Conservation (phyloP, 371 early-diverging fungal species). For the Mortierella sp. region DNA sequence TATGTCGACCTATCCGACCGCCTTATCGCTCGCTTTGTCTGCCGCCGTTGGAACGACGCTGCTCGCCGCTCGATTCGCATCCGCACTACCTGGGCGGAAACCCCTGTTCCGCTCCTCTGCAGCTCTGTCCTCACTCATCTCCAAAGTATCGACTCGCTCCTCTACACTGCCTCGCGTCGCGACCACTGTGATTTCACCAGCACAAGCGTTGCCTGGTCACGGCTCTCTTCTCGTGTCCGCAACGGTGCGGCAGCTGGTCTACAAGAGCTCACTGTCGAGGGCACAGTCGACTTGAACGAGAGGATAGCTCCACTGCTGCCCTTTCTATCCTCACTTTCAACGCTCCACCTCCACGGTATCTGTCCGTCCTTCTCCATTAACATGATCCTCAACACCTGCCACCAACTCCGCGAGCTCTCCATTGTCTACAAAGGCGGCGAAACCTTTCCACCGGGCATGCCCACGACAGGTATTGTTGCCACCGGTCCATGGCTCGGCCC, state of each 20-base stretch:
- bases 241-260: background rate
- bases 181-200: background rate
- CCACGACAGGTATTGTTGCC: background rate
- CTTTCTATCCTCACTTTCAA: slow-evolving; percentile 8
- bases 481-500: slow-evolving; percentile 5
- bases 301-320: slow-evolving; percentile 17
- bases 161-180: background rate
- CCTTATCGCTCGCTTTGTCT: slow-evolving; percentile 16
- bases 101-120: slow-evolving; percentile 5
- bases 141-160: background rate
- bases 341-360: background rate
- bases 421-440: background rate
- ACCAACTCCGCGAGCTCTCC: slow-evolving; percentile 1
- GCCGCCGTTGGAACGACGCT: slow-evolving; percentile 16
- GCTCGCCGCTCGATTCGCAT: slow-evolving; percentile 7
- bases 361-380: slow-evolving; percentile 9
- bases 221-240: slow-evolving; percentile 4
- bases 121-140: slow-evolving; percentile 5
- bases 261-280: background rate
- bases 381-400: slow-evolving; percentile 14
- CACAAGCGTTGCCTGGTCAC: slow-evolving; percentile 11
- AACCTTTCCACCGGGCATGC: background rate
- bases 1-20: slow-evolving; percentile 9
- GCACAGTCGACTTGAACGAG: slow-evolving; percentile 4
- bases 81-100: slow-evolving; percentile 12